Percentiles rank a stretch among this genome's conserved stretches.
Evolutionary conservation across 352 stramenopile genomes (phyloP).

Genomic region (Phytophthora parvispora): DNA sequence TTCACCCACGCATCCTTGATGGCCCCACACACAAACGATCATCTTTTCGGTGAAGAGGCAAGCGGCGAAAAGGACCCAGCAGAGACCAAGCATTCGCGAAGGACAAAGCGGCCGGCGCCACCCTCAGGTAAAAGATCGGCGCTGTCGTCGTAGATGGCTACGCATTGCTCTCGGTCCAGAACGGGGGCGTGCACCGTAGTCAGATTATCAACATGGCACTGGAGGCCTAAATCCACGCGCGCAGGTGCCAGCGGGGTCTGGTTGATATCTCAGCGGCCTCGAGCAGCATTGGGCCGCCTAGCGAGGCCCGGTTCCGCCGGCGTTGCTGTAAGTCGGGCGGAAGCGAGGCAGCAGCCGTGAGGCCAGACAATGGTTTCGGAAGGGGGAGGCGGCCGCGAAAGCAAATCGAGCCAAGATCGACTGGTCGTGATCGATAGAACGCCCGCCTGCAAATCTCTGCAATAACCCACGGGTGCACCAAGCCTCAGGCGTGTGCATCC

Average conservation of each 20-base stretch:
- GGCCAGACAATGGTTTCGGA: constrained; percentile 34
- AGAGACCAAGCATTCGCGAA: not conserved
- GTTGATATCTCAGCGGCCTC: constrained; percentile 3
- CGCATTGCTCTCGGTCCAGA: constrained; percentile 22
- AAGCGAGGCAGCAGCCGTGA: constrained; percentile 22
- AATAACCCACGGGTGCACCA: not conserved
- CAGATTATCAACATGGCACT: not conserved
- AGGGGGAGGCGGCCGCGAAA: constrained; percentile 5
- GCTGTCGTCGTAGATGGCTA: constrained; percentile 7
- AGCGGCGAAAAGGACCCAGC: not conserved
- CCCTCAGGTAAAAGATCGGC: constrained; percentile 15
- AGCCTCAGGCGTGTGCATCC: too few relatives aligned
- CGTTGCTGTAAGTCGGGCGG: constrained; percentile 16
- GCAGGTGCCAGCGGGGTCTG: not conserved
- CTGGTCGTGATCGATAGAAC: not conserved
- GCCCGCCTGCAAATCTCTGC: too few relatives aligned
- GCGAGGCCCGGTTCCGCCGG: not conserved
- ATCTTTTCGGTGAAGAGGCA: not conserved
- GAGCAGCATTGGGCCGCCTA: not conserved
- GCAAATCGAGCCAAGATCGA: constrained; percentile 2
- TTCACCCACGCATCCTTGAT: not conserved
- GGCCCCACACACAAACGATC: not conserved
- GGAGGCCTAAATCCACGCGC: not conserved
- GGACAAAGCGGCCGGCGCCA: constrained; percentile 5
- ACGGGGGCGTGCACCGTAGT: not conserved